phyloP scores from a whole-genome alignment of 768 basidiomycete genomes.

The Roridomyces roridus region DNA sequence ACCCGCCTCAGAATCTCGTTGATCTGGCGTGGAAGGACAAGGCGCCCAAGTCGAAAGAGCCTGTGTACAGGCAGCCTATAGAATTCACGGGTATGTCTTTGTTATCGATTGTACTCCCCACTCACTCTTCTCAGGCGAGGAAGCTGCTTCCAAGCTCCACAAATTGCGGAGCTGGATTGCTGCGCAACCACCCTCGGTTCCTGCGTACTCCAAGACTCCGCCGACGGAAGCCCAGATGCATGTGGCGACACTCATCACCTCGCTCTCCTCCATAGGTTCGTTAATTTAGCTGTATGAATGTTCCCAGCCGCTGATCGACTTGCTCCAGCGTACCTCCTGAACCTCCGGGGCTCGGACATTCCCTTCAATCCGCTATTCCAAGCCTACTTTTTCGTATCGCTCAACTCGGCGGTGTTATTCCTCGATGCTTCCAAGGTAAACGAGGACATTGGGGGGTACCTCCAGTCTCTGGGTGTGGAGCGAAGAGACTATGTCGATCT shows the following conservation, averaged over 20 bases:
- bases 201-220: slow-evolving; percentile 66
- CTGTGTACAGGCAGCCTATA: slow-evolving; percentile 70
- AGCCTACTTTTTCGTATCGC: slow-evolving; percentile 79
- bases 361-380: slow-evolving; percentile 94
- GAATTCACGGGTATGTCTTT: slow-evolving; percentile 64
- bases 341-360: slow-evolving; percentile 89
- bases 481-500: slow-evolving; percentile 75
- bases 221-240: slow-evolving; percentile 69
- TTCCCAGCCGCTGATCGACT: slow-evolving; percentile 16
- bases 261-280: slow-evolving; percentile 74
- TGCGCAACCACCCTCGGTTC: slow-evolving; percentile 60
- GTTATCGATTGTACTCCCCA: not conserved
- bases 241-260: slow-evolving; percentile 70
- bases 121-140: slow-evolving; percentile 47
- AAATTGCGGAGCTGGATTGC: slow-evolving; percentile 75
- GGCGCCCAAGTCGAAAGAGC: slow-evolving; percentile 68
- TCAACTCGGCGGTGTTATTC: slow-evolving; percentile 72
- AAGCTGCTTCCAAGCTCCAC: slow-evolving; percentile 72
- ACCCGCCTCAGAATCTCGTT: slow-evolving; percentile 83
- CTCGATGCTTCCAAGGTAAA: slow-evolving; percentile 72
- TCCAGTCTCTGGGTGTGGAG: slow-evolving; percentile 61
- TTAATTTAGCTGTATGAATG: slow-evolving; percentile 2
- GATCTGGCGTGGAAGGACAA: slow-evolving; percentile 85
- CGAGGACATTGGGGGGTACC: slow-evolving; percentile 61
- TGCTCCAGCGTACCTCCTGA: slow-evolving; percentile 78